phyloP scores from a whole-genome alignment of 2,329 filamentous ascomycete species.

The Trichophyton rubrum region DNA sequence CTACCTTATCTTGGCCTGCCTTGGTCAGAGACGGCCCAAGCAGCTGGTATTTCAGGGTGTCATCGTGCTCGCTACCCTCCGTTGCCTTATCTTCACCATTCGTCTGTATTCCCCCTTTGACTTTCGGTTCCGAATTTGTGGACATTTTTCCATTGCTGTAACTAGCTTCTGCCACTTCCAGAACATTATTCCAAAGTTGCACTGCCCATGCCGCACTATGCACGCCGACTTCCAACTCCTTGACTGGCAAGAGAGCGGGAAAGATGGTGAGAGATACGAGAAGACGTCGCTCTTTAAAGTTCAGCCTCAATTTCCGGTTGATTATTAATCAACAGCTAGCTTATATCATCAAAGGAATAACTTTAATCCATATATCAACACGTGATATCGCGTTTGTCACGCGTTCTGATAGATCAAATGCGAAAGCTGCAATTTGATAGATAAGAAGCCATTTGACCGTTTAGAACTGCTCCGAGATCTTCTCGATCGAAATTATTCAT shows the following conservation, averaged over 20 bases:
- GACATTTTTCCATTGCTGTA: slow-evolving; percentile 6
- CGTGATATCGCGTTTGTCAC: slow-evolving; percentile 5
- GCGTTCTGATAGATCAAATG: not conserved
- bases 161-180: not conserved
- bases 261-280: too few species aligned
- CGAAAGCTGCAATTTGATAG: not conserved
- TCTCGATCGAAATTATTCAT: not conserved
- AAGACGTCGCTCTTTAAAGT: not conserved
- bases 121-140: not conserved
- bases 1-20: slow-evolving; percentile 83
- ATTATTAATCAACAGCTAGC: not conserved
- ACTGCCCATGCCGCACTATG: not conserved
- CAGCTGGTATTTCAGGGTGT: slow-evolving; percentile 76
- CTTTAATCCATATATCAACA: not conserved
- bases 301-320: not conserved
- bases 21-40: slow-evolving; percentile 87
- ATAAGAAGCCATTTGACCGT: not conserved
- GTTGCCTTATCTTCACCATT: not conserved
- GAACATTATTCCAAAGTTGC: not conserved
- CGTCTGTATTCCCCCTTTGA: not conserved
- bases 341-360: not conserved
- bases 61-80: slow-evolving; percentile 33
- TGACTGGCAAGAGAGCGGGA: too few species aligned
- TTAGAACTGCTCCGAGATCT: not conserved
- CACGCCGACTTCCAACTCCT: too few species aligned